Evolutionary conservation across 2,329 filamentous ascomycete species (phyloP).

Genomic region (Bipolaris gigantea): DNA sequence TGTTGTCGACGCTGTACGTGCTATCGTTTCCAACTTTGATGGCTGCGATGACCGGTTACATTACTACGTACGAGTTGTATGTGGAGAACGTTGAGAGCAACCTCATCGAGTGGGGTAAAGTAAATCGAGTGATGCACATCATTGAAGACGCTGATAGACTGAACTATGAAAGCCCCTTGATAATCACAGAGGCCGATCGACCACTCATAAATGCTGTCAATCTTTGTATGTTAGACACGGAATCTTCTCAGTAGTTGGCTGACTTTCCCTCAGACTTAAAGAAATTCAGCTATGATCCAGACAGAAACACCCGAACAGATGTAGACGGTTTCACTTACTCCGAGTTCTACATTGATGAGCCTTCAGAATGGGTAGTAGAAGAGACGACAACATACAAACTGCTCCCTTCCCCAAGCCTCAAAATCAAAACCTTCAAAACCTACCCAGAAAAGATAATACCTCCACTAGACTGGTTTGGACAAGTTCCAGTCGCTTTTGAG

Average conservation of each 20-base stretch:
- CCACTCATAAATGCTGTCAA: slow-evolving; percentile 14
- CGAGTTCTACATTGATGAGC: not conserved
- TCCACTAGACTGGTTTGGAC: not conserved
- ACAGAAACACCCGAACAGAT: not conserved
- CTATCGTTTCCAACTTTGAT: slow-evolving; percentile 43
- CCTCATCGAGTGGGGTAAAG: slow-evolving; percentile 29
- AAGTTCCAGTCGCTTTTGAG: slow-evolving; percentile 9
- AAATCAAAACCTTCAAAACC: not conserved
- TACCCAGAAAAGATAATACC: not conserved
- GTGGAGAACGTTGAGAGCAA: slow-evolving; percentile 28
- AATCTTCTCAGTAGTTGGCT: not conserved
- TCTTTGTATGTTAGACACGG: slow-evolving; percentile 18
- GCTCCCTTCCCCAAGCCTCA: not conserved
- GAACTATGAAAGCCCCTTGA: slow-evolving; percentile 19
- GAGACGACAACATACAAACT: not conserved
- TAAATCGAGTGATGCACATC: slow-evolving; percentile 17
- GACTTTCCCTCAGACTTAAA: not conserved
- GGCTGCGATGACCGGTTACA: slow-evolving; percentile 47
- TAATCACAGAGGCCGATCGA: slow-evolving; percentile 16
- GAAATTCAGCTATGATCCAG: not conserved
- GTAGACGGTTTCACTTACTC: not conserved
- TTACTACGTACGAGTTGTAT: slow-evolving; percentile 35
- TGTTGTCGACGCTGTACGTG: slow-evolving; percentile 40
- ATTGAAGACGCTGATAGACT: slow-evolving; percentile 25
- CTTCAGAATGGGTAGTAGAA: not conserved